These are phyloP conservation scores for Coemansia sp. DNA, from an alignment of 192 early-diverging fungal species.

Conservation along the genomic window DNA sequence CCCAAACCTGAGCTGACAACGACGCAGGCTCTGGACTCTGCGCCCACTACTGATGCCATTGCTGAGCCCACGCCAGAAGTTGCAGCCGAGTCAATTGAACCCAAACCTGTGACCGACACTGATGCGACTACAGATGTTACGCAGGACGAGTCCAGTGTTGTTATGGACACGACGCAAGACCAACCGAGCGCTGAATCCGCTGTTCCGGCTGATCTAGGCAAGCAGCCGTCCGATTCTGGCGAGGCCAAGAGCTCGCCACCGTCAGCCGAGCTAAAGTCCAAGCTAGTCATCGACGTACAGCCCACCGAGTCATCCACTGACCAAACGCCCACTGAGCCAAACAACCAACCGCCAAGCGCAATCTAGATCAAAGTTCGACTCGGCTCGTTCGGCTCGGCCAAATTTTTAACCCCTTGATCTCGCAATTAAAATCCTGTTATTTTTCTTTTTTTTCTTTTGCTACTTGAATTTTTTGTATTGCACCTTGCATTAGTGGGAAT, in stretches of 20 bases:
- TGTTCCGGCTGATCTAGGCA: background rate
- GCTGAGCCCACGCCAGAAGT: background rate
- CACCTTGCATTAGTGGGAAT: background rate
- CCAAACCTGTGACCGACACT: too few relatives aligned
- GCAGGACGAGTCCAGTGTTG: too few relatives aligned
- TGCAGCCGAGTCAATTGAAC: background rate
- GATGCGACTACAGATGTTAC: too few relatives aligned
- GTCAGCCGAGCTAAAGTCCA: background rate
- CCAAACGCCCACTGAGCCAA: background rate
- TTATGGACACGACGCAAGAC: too few relatives aligned
- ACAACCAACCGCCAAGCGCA: too few relatives aligned
- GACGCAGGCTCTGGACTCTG: too few relatives aligned
- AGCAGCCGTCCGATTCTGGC: background rate
- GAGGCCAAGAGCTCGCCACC: constrained; percentile 7
- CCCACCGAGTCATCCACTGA: background rate
- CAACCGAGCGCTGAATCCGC: too few relatives aligned
- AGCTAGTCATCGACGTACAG: background rate
- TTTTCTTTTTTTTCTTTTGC: background rate
- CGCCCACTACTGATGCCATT: too few relatives aligned
- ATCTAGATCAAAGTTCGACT: too few relatives aligned
- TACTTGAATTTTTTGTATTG: background rate
- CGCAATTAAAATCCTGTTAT: background rate
- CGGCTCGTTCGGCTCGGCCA: too few relatives aligned
- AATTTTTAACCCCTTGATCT: too few relatives aligned
- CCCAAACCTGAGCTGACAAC: too few relatives aligned